These are phyloP conservation scores for Solanum lycopersicoides DNA, from an alignment of 257 asterid genomes.

Conservation along the genomic window DNA sequence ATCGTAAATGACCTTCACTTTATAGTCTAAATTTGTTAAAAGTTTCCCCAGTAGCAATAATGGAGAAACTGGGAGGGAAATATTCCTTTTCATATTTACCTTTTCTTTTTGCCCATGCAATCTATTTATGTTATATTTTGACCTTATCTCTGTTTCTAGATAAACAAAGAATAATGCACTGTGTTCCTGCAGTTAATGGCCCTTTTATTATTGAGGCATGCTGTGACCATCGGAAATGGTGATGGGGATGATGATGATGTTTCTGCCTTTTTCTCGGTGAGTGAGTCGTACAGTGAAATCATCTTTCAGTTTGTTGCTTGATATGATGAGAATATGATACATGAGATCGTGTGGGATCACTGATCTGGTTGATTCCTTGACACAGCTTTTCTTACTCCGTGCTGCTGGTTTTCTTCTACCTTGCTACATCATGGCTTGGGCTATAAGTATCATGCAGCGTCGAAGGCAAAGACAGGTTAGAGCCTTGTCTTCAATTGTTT, in stretches of 20 bases:
- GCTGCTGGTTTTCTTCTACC: constrained; percentile 44
- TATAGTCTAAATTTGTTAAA: background rate
- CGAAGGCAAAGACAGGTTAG: constrained; percentile 50
- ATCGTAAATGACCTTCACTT: background rate
- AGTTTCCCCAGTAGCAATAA: background rate
- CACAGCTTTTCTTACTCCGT: constrained; percentile 43
- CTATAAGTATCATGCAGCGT: constrained; percentile 32
- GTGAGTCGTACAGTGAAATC: background rate
- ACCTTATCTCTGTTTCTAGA: background rate
- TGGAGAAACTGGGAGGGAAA: background rate
- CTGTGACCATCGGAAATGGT: constrained; percentile 29
- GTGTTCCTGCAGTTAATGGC: constrained; percentile 29
- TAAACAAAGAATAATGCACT: background rate
- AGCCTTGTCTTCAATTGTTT: background rate
- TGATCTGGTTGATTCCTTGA: background rate
- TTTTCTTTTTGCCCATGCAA: background rate
- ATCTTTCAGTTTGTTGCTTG: background rate
- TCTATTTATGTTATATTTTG: background rate
- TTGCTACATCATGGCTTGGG: constrained; percentile 44
- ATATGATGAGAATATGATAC: background rate
- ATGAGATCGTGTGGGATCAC: background rate
- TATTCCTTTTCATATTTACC: background rate
- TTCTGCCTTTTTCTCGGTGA: constrained; percentile 36
- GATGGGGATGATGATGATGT: constrained; percentile 36
- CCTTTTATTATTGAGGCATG: constrained; percentile 41